Percentiles rank a stretch among this genome's conserved stretches.
These are phyloP conservation scores for Barnettozyma siamensis DNA, from an alignment of 805 yeast genomes.

Conservation along the genomic window DNA sequence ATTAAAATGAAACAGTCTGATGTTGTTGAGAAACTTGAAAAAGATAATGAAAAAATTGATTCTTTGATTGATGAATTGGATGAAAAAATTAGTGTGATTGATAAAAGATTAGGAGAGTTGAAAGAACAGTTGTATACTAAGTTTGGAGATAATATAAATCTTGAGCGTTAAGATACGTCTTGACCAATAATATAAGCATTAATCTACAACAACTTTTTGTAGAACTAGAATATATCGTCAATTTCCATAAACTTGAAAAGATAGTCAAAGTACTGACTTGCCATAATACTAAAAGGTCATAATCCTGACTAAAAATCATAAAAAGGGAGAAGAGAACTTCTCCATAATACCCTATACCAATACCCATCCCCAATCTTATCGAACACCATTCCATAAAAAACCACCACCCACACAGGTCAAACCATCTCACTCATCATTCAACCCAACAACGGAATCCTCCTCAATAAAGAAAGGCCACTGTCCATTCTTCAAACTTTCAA, in stretches of 20 bases:
- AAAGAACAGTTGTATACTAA: slow-evolving; percentile 78
- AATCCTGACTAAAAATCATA: no score
- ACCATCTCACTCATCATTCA: slow-evolving; percentile 16
- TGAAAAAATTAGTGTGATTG: slow-evolving; percentile 42
- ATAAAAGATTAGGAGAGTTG: slow-evolving; percentile 49
- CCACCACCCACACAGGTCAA: not conserved
- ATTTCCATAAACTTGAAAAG: no score
- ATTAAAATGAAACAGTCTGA: slow-evolving; percentile 61
- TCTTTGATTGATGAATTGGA: slow-evolving; percentile 42
- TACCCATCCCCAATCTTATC: no score
- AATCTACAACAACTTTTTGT: no score
- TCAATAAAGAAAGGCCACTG: slow-evolving; percentile 40
- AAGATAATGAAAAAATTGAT: slow-evolving; percentile 50
- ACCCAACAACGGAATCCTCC: slow-evolving; percentile 34
- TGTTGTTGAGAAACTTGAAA: slow-evolving; percentile 64
- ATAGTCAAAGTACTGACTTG: no score
- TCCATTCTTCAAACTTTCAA: slow-evolving; percentile 12
- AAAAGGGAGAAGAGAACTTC: no score
- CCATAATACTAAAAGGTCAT: no score
- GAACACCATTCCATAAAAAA: no score
- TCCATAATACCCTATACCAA: no score
- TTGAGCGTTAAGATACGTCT: slow-evolving; percentile 50
- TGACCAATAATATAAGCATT: no score
- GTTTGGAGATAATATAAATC: slow-evolving; percentile 83
- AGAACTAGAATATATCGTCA: no score